Conservation (phyloP, 495 filamentous ascomycete species). For the Trichoderma parareesei region DNA sequence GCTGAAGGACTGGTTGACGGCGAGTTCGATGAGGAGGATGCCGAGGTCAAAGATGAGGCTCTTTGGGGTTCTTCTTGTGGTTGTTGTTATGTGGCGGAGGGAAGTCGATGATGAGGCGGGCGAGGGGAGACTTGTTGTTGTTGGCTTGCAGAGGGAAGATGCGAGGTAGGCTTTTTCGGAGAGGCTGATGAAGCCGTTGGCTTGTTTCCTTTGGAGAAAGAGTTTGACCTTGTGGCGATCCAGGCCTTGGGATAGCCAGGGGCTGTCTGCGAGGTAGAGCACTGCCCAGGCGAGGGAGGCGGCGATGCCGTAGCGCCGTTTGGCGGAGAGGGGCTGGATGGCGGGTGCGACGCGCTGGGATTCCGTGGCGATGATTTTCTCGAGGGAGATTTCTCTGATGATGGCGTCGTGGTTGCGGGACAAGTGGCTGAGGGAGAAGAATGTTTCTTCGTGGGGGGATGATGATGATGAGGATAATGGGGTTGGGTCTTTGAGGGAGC, state of each 20-base stretch:
- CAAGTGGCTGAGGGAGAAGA: neutral
- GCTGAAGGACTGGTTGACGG: slow-evolving; percentile 8
- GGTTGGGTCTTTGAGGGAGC: neutral
- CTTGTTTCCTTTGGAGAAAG: neutral
- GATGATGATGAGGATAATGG: neutral
- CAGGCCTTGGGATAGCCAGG: neutral
- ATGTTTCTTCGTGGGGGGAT: neutral
- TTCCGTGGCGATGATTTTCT: neutral
- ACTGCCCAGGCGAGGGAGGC: slow-evolving; percentile 1
- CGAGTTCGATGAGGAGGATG: slow-evolving; percentile 6
- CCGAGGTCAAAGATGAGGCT: slow-evolving; percentile 2
- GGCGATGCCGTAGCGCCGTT: neutral
- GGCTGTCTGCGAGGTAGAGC: neutral
- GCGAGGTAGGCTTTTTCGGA: slow-evolving; percentile 1
- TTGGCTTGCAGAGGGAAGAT: neutral
- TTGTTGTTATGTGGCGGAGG: neutral
- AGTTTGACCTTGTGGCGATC: neutral
- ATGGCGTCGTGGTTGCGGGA: neutral
- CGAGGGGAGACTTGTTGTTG: neutral
- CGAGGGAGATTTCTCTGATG: neutral
- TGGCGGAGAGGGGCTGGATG: slow-evolving; percentile 3
- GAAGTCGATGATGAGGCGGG: neutral
- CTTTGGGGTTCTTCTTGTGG: neutral
- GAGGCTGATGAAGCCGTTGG: neutral
- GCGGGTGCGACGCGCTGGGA: neutral